A percentile compares a stretch with the other conserved stretches of the same genome.
These are phyloP conservation scores for Fomitopsis palustris DNA, from an alignment of 1,284 basidiomycete species.

Conservation along the genomic window DNA sequence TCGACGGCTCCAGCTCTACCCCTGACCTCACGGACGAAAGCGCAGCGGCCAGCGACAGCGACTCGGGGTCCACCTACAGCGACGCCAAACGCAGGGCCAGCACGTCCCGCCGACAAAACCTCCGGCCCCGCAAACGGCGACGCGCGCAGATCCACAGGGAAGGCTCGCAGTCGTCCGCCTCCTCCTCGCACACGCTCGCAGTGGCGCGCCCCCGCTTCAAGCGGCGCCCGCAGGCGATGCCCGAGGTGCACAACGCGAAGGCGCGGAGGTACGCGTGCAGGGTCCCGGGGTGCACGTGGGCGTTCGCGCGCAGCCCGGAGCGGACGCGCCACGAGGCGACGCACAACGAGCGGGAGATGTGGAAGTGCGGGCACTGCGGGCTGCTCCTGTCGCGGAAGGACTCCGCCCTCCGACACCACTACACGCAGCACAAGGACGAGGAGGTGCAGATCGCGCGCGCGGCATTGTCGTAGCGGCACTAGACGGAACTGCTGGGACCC, in stretches of 20 bases:
- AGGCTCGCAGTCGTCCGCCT: no score
- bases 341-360: not conserved
- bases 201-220: not conserved
- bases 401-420: not conserved
- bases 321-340: not conserved
- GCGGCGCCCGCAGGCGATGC: not conserved
- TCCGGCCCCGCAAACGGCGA: no score
- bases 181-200: no score
- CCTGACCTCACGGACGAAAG: no score
- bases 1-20: no score
- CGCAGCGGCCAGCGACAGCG: no score
- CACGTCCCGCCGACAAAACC: no score
- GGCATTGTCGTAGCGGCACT: not conserved
- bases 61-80: no score
- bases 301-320: not conserved
- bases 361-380: not conserved
- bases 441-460: not conserved
- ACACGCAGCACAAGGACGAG: not conserved
- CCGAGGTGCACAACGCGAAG: not conserved
- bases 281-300: not conserved
- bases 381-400: not conserved
- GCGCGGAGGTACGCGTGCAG: not conserved
- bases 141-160: no score
- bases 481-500: not conserved
- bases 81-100: no score